These are phyloP conservation scores for Daldinia bambusicola DNA, from an alignment of 495 filamentous ascomycete genomes.

Conservation along the genomic window DNA sequence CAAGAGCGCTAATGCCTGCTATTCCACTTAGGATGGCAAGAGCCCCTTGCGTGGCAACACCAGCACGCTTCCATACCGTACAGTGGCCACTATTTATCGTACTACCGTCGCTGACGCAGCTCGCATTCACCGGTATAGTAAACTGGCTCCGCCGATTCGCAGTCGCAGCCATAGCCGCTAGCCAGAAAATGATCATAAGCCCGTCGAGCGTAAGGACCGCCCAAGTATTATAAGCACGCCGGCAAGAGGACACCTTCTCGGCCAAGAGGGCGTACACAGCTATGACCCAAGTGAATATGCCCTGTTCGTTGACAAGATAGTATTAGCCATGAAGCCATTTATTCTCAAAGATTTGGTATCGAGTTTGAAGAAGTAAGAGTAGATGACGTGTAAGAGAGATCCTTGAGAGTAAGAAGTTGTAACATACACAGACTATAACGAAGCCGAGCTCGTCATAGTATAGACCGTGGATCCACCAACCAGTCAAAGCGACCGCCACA, in stretches of 20 bases:
- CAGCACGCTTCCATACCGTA: slow-evolving; percentile 40
- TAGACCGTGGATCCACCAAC: slow-evolving; percentile 54
- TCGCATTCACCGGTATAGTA: slow-evolving; percentile 44
- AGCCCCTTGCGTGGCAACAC: slow-evolving; percentile 42
- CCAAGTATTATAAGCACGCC: slow-evolving; percentile 57
- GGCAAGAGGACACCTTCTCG: slow-evolving; percentile 52
- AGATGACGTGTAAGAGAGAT: not conserved
- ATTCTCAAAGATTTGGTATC: not conserved
- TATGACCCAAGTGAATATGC: slow-evolving; percentile 59
- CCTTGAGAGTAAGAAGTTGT: not conserved
- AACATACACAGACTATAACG: slow-evolving; percentile 56
- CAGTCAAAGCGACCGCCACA: slow-evolving; percentile 52
- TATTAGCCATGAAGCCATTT: slow-evolving; percentile 15
- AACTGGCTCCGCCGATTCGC: slow-evolving; percentile 56
- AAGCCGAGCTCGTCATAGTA: slow-evolving; percentile 52
- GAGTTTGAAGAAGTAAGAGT: not conserved
- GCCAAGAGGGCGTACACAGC: slow-evolving; percentile 53
- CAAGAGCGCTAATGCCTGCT: slow-evolving; percentile 57
- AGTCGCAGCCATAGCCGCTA: slow-evolving; percentile 57
- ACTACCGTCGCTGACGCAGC: slow-evolving; percentile 54
- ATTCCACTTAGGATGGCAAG: slow-evolving; percentile 52
- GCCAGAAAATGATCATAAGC: slow-evolving; percentile 59
- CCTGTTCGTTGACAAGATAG: slow-evolving; percentile 39
- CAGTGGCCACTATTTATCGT: slow-evolving; percentile 52
- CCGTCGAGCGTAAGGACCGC: slow-evolving; percentile 58